These are phyloP conservation scores for Alternaria triticina DNA, from an alignment of 2,329 filamentous ascomycete species.

Conservation along the genomic window DNA sequence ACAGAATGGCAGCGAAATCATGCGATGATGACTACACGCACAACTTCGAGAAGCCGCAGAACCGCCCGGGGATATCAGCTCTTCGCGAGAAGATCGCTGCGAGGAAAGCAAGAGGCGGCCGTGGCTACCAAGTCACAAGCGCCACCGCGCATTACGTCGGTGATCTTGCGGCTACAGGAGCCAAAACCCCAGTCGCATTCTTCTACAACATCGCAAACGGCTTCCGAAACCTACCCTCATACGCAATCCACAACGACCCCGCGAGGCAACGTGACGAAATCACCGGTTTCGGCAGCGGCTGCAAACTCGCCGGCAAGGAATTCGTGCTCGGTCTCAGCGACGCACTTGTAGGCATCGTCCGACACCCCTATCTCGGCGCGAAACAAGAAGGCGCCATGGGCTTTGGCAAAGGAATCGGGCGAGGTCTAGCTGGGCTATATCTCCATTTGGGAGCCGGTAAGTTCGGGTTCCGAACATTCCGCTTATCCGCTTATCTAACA, in stretches of 20 bases:
- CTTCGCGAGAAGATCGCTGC: constrained; percentile 7
- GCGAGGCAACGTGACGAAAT: constrained; percentile 28
- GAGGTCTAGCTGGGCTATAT: constrained; percentile 21
- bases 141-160: constrained; percentile 20
- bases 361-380: constrained; percentile 72
- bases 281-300: constrained; percentile 72
- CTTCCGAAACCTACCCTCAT: constrained; percentile 25
- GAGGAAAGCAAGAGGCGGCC: constrained; percentile 13
- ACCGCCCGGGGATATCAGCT: neutral
- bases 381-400: constrained; percentile 67
- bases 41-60: constrained; percentile 7
- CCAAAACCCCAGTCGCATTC: constrained; percentile 22
- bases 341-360: constrained; percentile 76
- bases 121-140: constrained; percentile 20
- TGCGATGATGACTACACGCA: constrained; percentile 11
- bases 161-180: constrained; percentile 17
- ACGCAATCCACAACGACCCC: constrained; percentile 19
- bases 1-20: constrained; percentile 24
- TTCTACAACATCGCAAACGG: constrained; percentile 32
- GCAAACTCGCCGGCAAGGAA: constrained; percentile 74
- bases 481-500: neutral
- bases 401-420: constrained; percentile 51
- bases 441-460: constrained; percentile 2
- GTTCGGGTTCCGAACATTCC: neutral
- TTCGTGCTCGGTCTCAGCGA: constrained; percentile 77